Evolutionary conservation across 257 asterid genomes (phyloP).

Genomic region (Ophiorrhiza pumila): DNA sequence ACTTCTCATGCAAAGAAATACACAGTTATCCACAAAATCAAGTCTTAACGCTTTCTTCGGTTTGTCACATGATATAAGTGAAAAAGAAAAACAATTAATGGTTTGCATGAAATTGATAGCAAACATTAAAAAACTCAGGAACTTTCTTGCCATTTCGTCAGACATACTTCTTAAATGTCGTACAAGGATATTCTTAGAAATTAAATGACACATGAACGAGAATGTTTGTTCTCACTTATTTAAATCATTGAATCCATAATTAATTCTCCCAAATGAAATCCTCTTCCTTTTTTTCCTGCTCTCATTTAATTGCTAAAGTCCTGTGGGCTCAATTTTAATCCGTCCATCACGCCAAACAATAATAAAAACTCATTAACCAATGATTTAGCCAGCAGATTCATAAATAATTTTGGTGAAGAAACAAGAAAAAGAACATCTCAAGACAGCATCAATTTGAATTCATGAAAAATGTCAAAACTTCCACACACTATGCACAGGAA

Average conservation of each 20-base stretch:
- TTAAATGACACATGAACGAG: neutral
- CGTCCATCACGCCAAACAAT: neutral
- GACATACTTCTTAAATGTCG: neutral
- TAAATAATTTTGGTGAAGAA: too few species aligned
- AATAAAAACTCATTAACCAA: neutral
- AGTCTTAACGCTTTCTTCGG: neutral
- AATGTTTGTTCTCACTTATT: neutral
- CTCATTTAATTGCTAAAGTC: too few species aligned
- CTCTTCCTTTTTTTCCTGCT: too few species aligned
- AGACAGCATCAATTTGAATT: neutral
- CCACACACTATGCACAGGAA: neutral
- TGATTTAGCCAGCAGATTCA: too few species aligned
- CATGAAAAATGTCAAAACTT: slow-evolving; percentile 4
- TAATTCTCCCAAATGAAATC: neutral
- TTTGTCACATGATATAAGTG: neutral
- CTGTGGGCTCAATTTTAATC: neutral
- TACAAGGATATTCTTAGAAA: neutral
- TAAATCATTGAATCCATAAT: neutral
- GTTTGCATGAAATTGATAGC: too few species aligned
- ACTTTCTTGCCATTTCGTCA: neutral
- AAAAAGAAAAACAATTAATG: too few species aligned
- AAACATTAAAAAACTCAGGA: too few species aligned
- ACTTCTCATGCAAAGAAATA: neutral
- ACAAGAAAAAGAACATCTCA: too few species aligned
- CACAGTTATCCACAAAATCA: neutral